Conservation (phyloP, 208 protist species). For the Acanthamoeba healyi region DNA sequence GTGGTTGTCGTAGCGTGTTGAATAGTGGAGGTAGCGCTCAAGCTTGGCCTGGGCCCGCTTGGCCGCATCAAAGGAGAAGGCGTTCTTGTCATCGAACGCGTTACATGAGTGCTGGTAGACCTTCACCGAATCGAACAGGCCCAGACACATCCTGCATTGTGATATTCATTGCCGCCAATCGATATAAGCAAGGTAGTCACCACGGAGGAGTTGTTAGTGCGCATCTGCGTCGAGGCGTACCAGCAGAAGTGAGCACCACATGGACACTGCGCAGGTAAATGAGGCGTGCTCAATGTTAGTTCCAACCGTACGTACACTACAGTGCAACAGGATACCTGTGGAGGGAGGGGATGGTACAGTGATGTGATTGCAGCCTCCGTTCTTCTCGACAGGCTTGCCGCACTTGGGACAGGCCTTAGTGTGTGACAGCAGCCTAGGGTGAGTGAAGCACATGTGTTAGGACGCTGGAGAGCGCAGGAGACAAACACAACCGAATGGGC, state of each 20-base stretch:
- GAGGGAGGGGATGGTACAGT: neutral
- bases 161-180: too few relatives aligned
- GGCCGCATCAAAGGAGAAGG: slow-evolving; percentile 25
- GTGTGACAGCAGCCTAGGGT: slow-evolving; percentile 28
- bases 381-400: slow-evolving; percentile 82
- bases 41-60: slow-evolving; percentile 47
- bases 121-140: slow-evolving; percentile 26
- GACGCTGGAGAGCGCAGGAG: too few relatives aligned
- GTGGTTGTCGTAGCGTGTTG: slow-evolving; percentile 39
- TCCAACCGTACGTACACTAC: too few relatives aligned
- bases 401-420: slow-evolving; percentile 83
- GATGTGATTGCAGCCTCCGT: slow-evolving; percentile 86
- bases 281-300: neutral
- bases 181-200: neutral
- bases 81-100: slow-evolving; percentile 48
- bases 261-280: neutral
- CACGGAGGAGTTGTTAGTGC: neutral
- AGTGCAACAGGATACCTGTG: too few relatives aligned
- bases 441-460: neutral
- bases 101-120: slow-evolving; percentile 67
- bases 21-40: slow-evolving; percentile 54
- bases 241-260: slow-evolving; percentile 50
- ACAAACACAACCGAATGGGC: too few relatives aligned
- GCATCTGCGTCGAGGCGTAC: neutral
- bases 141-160: slow-evolving; percentile 17